Evolutionary conservation across 345 rosid species (phyloP).

Genomic region (Microcos paniculata): DNA sequence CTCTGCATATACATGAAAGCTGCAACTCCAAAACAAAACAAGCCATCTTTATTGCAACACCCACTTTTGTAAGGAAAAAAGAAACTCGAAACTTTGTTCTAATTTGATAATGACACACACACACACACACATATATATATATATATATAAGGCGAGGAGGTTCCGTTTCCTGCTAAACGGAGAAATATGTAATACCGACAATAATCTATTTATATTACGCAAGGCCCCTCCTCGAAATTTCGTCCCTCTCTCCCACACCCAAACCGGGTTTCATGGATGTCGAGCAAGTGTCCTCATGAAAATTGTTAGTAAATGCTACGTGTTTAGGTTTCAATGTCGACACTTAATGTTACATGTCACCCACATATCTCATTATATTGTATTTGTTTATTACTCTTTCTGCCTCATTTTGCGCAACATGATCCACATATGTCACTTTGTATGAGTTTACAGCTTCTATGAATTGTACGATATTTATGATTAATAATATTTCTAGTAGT

Average conservation of each 20-base stretch:
- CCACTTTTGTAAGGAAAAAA: conserved; percentile 4
- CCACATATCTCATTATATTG: too few relatives aligned
- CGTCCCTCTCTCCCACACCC: neutral
- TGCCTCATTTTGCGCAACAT: too few relatives aligned
- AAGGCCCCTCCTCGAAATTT: neutral
- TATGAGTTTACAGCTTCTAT: too few relatives aligned
- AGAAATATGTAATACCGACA: neutral
- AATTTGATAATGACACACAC: neutral
- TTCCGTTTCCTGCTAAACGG: neutral
- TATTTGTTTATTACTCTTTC: too few relatives aligned
- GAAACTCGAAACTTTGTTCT: conserved; percentile 26
- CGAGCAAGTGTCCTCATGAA: neutral
- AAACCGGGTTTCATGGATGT: neutral
- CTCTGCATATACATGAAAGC: neutral
- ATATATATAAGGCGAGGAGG: neutral
- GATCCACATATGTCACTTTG: too few relatives aligned
- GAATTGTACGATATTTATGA: too few relatives aligned
- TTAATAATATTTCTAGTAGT: neutral
- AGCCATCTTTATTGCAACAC: conserved; percentile 2
- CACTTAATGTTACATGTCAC: neutral
- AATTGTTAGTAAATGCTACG: neutral
- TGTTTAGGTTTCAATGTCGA: neutral
- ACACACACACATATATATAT: too few relatives aligned
- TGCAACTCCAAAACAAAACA: conserved; percentile 9
- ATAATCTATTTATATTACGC: too few relatives aligned